Base-by-base conservation (phyloP, 202 grass and related monocot species). In the Carex sylvatica region DNA sequence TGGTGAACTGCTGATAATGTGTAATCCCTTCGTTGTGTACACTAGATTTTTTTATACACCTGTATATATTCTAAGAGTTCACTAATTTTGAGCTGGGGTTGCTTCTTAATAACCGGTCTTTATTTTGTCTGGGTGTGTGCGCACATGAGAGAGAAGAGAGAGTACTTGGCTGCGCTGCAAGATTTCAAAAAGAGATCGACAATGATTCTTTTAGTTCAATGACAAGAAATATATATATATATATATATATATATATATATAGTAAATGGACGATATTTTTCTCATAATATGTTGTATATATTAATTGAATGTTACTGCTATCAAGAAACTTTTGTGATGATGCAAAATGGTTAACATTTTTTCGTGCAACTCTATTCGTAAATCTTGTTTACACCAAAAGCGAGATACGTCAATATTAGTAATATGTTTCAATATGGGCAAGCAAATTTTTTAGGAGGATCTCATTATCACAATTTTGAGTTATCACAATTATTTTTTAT, bases 181-280 rank as follows among this genome's bases (percentile, higher is more conserved):
- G 46, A 12, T 49, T 49, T 49, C 46, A 49, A 12, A 82, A 35
- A 82, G 63, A 70, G 63, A 67, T n/a, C n/a, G 79, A 52, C 9
- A 67, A 35, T 52, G 55, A 64, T 82, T 55, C 19, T 58, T 79
- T n/a, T 19, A 79, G 24, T 79, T 55, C 19, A 58, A 78, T 78
- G 4, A 77, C 72, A 56, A 56, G 15, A 31, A 77, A 23, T 36
- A 62, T 11, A 79, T 62, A 62, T 19, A 79, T 63, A 63, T 33
- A 33, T 33, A 33, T 3, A 33, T 2, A 33, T 2, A 33, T 2
- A 33, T 3, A n/a, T n/a, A n/a, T 28, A 61, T 19, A 79, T 63
- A 63, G 36, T 18, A 65, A 65, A 4, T 49, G 6, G 18, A 72
- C 4, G n/a, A 23, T 73, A 23, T 72, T 49, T 49, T 49, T 70